A percentile compares a stretch with the other conserved stretches of the same genome.
Conservation (phyloP, 306 rosid species). For the Aeschynomene evenia region DNA sequence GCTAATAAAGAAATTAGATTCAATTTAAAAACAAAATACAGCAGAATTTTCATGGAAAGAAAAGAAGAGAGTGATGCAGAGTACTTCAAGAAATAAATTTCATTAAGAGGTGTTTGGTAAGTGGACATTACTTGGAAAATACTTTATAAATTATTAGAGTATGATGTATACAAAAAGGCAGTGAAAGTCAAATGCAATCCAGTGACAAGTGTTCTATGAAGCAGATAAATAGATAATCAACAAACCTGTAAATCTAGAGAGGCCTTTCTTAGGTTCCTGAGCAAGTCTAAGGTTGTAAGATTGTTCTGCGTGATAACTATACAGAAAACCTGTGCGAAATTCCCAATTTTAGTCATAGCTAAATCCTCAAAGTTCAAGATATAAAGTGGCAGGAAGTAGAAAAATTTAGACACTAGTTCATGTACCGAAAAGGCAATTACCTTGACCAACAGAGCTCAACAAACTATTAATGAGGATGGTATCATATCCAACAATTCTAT, state of each 20-base stretch:
- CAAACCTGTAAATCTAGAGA: constrained; percentile 92
- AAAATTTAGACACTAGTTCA: constrained; percentile 12
- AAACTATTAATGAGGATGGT: constrained; percentile 94
- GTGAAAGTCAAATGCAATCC: constrained; percentile 16
- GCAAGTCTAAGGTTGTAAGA: constrained; percentile 85
- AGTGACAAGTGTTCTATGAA: constrained; percentile 24
- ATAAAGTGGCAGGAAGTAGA: background rate
- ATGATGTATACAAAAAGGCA: constrained; percentile 1
- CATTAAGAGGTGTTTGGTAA: no score
- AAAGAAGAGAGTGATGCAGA: no score
- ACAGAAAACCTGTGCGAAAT: constrained; percentile 73
- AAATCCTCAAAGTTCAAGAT: constrained; percentile 17
- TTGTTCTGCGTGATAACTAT: constrained; percentile 82
- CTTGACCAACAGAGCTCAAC: constrained; percentile 89
- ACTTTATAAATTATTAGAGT: no score
- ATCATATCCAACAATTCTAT: constrained; percentile 97
- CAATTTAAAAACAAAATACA: background rate
- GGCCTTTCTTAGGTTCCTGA: constrained; percentile 69
- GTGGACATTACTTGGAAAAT: no score
- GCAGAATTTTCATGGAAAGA: background rate
- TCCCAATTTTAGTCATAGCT: constrained; percentile 36
- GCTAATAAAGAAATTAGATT: background rate
- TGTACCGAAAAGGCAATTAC: constrained; percentile 40
- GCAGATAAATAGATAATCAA: constrained; percentile 35
- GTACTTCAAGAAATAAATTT: no score